Conservation (phyloP, 257 asterid species). For the Solanum microdontum region DNA sequence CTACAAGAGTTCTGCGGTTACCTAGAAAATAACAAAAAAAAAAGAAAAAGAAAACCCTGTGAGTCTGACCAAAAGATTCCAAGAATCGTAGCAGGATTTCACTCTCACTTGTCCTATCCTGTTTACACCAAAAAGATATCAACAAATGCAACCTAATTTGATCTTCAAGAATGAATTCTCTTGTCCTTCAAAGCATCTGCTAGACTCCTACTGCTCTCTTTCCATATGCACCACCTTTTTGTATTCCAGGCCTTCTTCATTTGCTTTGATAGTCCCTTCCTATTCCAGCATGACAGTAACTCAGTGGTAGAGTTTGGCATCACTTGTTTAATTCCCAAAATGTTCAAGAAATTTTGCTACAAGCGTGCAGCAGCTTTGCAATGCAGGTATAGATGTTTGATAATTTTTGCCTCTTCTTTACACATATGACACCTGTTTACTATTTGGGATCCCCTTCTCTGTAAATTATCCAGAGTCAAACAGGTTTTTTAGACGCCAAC, state of each 20-base stretch:
- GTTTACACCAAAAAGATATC: background rate
- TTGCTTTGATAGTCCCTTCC: background rate
- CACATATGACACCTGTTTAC: background rate
- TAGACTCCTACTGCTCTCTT: background rate
- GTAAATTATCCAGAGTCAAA: background rate
- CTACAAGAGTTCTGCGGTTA: background rate
- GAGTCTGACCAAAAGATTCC: background rate
- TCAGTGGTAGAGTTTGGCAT: background rate
- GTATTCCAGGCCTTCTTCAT: background rate
- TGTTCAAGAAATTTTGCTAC: background rate
- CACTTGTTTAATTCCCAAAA: background rate
- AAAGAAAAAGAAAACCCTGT: background rate
- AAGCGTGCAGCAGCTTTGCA: background rate
- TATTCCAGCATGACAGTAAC: background rate
- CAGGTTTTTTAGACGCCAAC: background rate
- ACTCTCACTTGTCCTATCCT: background rate
- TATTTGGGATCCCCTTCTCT: background rate
- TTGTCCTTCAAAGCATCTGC: background rate
- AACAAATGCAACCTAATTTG: background rate
- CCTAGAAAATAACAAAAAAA: background rate
- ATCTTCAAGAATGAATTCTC: background rate
- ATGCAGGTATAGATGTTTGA: background rate
- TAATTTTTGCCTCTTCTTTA: background rate
- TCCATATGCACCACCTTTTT: background rate
- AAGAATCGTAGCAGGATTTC: background rate